Conservation (phyloP, 495 filamentous ascomycete species). For the Ascobolus immersus region DNA sequence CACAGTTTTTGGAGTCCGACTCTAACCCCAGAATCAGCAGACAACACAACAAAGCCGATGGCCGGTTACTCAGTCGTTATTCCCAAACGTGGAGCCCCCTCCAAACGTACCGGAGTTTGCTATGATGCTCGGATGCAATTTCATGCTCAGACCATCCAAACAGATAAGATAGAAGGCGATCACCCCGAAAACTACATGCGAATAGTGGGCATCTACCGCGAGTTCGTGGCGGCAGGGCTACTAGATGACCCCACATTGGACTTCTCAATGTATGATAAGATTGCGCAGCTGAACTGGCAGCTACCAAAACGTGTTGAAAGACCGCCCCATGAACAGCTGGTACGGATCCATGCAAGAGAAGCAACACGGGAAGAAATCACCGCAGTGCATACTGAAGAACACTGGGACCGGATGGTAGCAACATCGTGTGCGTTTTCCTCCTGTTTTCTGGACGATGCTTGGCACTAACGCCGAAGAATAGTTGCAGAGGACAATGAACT, state of each 20-base stretch:
- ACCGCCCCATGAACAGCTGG: slow-evolving; percentile 34
- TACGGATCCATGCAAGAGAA: slow-evolving; percentile 45
- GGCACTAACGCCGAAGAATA: slow-evolving; percentile 12
- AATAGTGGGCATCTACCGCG: slow-evolving; percentile 71
- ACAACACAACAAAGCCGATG: too few relatives aligned
- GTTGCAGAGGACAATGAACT: slow-evolving; percentile 35
- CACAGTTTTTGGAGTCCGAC: too few relatives aligned
- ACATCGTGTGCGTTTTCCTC: slow-evolving; percentile 21
- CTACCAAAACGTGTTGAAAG: slow-evolving; percentile 22
- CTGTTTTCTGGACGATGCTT: slow-evolving; percentile 1
- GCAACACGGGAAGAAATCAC: slow-evolving; percentile 55
- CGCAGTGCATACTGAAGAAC: slow-evolving; percentile 44
- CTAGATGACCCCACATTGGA: slow-evolving; percentile 33
- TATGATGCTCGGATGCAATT: slow-evolving; percentile 87
- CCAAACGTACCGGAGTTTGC: slow-evolving; percentile 47
- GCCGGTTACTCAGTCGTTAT: too few relatives aligned
- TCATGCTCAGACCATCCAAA: too few relatives aligned
- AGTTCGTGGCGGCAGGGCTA: slow-evolving; percentile 52
- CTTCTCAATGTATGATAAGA: slow-evolving; percentile 23
- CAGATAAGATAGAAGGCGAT: slow-evolving; percentile 43
- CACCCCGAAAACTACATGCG: slow-evolving; percentile 86
- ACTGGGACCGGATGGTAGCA: slow-evolving; percentile 49
- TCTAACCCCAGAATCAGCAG: too few relatives aligned
- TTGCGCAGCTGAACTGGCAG: too few relatives aligned
- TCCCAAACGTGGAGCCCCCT: too few relatives aligned